Base-by-base conservation (phyloP, 1,284 basidiomycete species). In the Heliocybe sulcata region DNA sequence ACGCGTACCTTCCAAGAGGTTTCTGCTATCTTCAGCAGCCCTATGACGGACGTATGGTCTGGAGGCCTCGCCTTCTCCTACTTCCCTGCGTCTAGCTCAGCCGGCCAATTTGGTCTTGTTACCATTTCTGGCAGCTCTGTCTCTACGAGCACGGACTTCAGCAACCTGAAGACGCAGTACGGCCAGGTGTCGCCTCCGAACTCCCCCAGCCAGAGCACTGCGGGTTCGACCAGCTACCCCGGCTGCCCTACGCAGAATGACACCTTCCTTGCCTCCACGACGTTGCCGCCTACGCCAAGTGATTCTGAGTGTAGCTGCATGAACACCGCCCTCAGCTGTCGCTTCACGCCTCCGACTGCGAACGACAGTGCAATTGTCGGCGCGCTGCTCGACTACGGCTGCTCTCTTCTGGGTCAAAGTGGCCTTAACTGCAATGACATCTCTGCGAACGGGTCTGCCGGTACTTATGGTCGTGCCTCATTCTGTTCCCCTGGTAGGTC, bases 51-150 rank as follows among this genome's bases (percentile, higher is more conserved):
- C 59, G 83, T 87, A 51, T 96, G 90, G 82, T 93, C 90, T 27
- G 94, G 93, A 56, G 94, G 90, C 51, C 65, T 97, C 45, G 94
- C 94, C 1, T 96, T 95, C 72, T 86, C 85, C 49, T 91, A 91
- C 68, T 94, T 95, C 79, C 85, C 88, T 1, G 90, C 90, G 8
- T 59, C 67, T 20, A 81, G 79, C 59, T 73, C 69, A 16, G 72
- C 76, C 55, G 87, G 88, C 52, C 76, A 89, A 62, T 97, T 92
- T 61, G 94, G 92, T 19, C 90, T 96, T 77, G 87, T 92, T 59
- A 87, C 77, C 20, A 78, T 96, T 59, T 83, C 81, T 0, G 79
- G 79, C 55, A 76, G 65, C 51, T 80, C 81, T 8, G 85, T 90
- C 54, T 83, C 80, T 2, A 73, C 76, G 29, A 77, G 75, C 59